Evolutionary conservation across 345 rosid genomes (phyloP).

Genomic region (Mangifera indica): DNA sequence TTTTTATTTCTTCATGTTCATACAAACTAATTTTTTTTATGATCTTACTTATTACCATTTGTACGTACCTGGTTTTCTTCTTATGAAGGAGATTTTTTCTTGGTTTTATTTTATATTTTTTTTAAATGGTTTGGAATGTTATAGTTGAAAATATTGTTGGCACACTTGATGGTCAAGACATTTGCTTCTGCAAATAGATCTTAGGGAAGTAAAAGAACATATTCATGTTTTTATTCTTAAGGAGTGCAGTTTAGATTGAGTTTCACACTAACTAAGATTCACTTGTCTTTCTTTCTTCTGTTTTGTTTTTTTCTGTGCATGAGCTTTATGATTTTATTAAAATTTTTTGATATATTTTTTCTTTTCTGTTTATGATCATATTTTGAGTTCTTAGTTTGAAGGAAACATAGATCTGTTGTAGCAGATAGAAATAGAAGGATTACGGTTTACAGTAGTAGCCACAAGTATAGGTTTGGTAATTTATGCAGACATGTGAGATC

Average conservation of each 20-base stretch:
- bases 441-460: constrained; percentile 15
- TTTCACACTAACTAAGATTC: constrained; percentile 43
- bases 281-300: constrained; percentile 42
- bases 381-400: constrained; percentile 30
- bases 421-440: constrained; percentile 43
- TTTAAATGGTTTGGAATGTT: too few species aligned
- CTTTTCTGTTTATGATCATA: constrained; percentile 25
- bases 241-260: constrained; percentile 40
- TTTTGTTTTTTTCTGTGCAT: constrained; percentile 32
- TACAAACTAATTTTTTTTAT: background rate
- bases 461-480: constrained; percentile 30
- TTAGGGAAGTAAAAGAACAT: constrained; percentile 32
- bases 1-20: background rate
- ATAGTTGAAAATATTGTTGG: too few species aligned
- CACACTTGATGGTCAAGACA: background rate
- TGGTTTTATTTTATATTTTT: background rate
- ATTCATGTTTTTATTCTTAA: constrained; percentile 22
- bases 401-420: constrained; percentile 63
- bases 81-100: background rate
- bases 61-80: constrained; percentile 4
- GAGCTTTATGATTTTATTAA: constrained; percentile 23
- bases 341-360: background rate
- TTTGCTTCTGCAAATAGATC: constrained; percentile 28
- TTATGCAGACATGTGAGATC: constrained; percentile 42
- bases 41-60: constrained; percentile 6